Conservation (phyloP, 23 red algal species). For the Gracilaria vermiculophylla region DNA sequence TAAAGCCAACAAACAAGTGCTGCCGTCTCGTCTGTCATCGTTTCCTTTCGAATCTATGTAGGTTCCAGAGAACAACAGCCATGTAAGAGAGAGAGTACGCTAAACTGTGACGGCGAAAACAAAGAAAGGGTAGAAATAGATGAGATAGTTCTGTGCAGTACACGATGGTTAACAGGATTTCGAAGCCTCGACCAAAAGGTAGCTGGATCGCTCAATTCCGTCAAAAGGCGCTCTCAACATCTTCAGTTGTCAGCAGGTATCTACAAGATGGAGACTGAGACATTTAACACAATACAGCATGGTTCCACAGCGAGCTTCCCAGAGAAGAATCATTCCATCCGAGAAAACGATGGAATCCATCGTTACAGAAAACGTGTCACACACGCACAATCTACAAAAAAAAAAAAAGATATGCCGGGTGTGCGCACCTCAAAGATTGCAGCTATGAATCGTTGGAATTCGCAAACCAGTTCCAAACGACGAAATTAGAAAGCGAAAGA, state of each 20-base stretch:
- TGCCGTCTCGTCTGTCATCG: not conserved
- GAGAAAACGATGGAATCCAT: not conserved
- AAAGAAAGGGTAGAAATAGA: not conserved
- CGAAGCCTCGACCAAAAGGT: not conserved
- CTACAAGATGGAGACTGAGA: conserved; percentile 15
- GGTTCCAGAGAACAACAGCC: not conserved
- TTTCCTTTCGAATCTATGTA: not conserved
- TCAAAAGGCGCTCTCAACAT: not conserved
- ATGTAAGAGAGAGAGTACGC: not conserved
- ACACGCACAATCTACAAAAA: conserved; percentile 41
- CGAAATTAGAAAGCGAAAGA: conserved; percentile 19
- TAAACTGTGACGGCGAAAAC: not conserved
- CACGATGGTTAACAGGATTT: not conserved
- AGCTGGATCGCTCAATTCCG: not conserved
- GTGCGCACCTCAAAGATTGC: not conserved
- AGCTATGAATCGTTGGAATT: conserved; percentile 64
- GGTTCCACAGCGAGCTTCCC: not conserved
- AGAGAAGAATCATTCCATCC: not conserved
- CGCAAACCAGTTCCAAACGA: conserved; percentile 49
- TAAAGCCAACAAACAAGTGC: not conserved
- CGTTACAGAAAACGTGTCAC: not conserved
- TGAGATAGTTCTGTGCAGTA: not conserved
- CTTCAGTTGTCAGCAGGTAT: conserved; percentile 9
- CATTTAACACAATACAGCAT: conserved; percentile 8
- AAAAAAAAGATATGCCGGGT: not conserved